Percentiles rank a stretch among this genome's conserved stretches.
Evolutionary conservation across 1,284 basidiomycete species (phyloP).

Genomic region (Butyriboletus appendiculatus): DNA sequence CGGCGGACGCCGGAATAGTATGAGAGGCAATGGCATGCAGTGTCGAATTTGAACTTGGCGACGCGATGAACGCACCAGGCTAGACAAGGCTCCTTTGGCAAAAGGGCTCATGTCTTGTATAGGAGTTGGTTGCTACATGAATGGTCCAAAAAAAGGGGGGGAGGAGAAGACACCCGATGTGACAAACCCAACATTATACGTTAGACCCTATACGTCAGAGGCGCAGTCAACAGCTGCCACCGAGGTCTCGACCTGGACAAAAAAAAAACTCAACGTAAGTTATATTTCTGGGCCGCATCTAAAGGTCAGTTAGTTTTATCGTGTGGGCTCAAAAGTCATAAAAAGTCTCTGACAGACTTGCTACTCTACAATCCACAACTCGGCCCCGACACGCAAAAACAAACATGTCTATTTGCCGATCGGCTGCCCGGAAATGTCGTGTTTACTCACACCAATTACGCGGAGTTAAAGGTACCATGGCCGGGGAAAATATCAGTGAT

Average conservation of each 20-base stretch:
- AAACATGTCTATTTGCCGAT: constrained; percentile 1
- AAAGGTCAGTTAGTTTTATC: neutral
- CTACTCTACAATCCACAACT: neutral
- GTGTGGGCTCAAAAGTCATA: neutral
- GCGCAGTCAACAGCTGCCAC: no score
- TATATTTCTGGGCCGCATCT: neutral
- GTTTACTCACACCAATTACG: constrained; percentile 9
- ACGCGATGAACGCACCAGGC: neutral
- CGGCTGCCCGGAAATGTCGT: constrained; percentile 5
- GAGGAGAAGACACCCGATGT: no score
- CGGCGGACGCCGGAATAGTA: neutral
- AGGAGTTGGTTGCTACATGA: no score
- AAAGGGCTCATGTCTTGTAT: no score
- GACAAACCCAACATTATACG: no score
- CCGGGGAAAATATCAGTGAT: neutral
- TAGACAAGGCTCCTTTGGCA: no score
- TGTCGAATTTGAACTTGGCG: neutral
- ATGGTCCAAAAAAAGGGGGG: no score
- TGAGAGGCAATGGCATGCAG: neutral
- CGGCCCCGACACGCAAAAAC: neutral
- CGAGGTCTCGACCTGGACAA: neutral
- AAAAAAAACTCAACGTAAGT: neutral
- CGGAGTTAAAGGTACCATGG: constrained; percentile 24
- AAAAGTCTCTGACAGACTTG: neutral
- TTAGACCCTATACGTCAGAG: no score